Percentiles rank a stretch among this genome's conserved stretches.
phyloP scores from a whole-genome alignment of 495 filamentous ascomycete species.

The Talaromyces proteolyticus region DNA sequence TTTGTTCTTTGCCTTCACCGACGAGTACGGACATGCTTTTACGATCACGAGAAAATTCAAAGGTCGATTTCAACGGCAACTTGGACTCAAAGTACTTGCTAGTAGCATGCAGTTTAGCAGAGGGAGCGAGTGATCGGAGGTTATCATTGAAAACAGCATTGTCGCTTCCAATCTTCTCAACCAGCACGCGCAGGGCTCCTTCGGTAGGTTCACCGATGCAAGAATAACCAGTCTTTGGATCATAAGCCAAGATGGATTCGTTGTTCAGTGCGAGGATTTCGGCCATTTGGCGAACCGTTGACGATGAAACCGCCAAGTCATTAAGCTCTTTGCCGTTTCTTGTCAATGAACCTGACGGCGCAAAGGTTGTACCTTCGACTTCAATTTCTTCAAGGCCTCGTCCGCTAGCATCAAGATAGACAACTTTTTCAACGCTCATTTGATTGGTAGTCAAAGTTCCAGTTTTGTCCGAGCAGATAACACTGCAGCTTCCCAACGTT shows the following conservation, averaged over 20 bases:
- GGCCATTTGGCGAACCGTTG: slow-evolving; percentile 70
- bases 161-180: slow-evolving; percentile 87
- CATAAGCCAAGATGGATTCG: slow-evolving; percentile 75
- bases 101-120: slow-evolving; percentile 64
- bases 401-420: slow-evolving; percentile 70
- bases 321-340: slow-evolving; percentile 60
- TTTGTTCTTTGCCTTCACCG: slow-evolving; percentile 57
- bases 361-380: slow-evolving; percentile 91
- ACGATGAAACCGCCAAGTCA: slow-evolving; percentile 68
- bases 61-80: slow-evolving; percentile 72
- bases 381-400: slow-evolving; percentile 78
- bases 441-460: slow-evolving; percentile 98
- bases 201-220: slow-evolving; percentile 96
- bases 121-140: slow-evolving; percentile 36
- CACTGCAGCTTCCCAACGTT: slow-evolving; percentile 96
- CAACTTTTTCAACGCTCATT: slow-evolving; percentile 95
- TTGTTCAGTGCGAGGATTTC: slow-evolving; percentile 92
- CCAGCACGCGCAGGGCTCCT: slow-evolving; percentile 83
- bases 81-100: slow-evolving; percentile 81
- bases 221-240: slow-evolving; percentile 67
- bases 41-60: slow-evolving; percentile 94
- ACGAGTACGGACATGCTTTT: slow-evolving; percentile 99
- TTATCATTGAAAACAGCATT: slow-evolving; percentile 50
- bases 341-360: slow-evolving; percentile 70
- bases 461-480: slow-evolving; percentile 99